Evolutionary conservation across 352 stramenopile species (phyloP), one percentile per base, ranked within the genome.

Genomic region (Pythium folliculosum): DNA sequence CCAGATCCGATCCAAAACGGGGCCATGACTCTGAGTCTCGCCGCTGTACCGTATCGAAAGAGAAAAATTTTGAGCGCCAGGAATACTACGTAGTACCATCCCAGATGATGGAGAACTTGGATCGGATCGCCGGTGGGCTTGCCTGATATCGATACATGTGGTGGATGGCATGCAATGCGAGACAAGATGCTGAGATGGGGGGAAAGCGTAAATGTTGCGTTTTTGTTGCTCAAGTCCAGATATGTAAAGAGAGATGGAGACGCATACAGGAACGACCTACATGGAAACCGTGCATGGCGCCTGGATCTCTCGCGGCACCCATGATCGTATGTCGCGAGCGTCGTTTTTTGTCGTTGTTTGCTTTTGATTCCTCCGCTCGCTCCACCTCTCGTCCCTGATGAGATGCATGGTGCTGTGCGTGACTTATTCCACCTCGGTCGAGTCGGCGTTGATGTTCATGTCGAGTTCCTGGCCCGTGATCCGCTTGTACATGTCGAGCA

Each of bases 401-500:
- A 5, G 25, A 5, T 38, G n/a, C 19, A 32, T 53, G 47, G 22
- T 53, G n/a, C 32, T 21, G 21, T 2, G 16, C 10, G 4, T 23
- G 6, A 30, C 59, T 67, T 75, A 71, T 0, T 98, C 94, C 61
- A 92, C 90, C 60, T 99, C 94, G 30, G 97, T 97, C 73, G 88
- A 90, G 78, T 98, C 94, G 54, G 94, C 94, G 81, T 98, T 98
- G 77, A 98, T 99, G 78, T 90, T 98, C 91, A 99, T 98, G 82
- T 99, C 97, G 49, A 99, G 82, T 45, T 97, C 84, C 77, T 99
- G 90, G 58, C 97, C 97, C 63, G 97, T 99, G 64, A 99, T 98
- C 67, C 97, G 89, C 83, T 99, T 94, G 88, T 99, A 99, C 60
- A 99, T 77, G 73, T 91, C 89, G 60, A 99, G 77, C 63, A 99